These are phyloP conservation scores for Vaccinium corymbosum DNA, from an alignment of 148 eudicot species.

Conservation along the genomic window DNA sequence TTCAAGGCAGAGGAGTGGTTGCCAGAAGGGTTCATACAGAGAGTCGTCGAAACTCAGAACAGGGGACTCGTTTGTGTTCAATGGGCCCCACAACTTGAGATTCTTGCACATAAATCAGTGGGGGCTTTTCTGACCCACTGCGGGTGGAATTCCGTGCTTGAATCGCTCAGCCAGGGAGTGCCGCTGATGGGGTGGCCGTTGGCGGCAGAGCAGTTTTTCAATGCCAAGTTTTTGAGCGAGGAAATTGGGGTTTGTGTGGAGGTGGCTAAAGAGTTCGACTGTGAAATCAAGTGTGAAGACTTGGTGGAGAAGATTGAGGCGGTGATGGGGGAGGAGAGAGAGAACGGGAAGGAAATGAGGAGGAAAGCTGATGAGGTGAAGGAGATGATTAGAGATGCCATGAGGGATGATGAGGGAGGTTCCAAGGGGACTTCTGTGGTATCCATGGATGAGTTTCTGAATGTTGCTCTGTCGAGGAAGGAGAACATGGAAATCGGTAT, in stretches of 20 bases:
- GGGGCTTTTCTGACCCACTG: constrained; percentile 52
- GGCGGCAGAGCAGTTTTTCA: constrained; percentile 58
- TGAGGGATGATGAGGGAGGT: constrained; percentile 26
- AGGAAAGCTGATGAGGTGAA: constrained; percentile 30
- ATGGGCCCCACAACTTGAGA: constrained; percentile 65
- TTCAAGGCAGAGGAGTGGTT: constrained; percentile 40
- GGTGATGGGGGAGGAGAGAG: constrained; percentile 40
- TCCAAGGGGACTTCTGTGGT: constrained; percentile 44
- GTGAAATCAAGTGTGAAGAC: constrained; percentile 31
- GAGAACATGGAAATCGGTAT: background rate
- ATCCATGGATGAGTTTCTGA: constrained; percentile 49
- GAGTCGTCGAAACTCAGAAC: constrained; percentile 16
- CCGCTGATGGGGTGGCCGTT: constrained; percentile 61
- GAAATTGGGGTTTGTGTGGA: constrained; percentile 51
- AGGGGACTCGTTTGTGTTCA: constrained; percentile 35
- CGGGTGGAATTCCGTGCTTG: constrained; percentile 67
- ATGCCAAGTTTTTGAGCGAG: constrained; percentile 45
- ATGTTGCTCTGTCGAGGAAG: constrained; percentile 25
- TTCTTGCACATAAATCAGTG: constrained; percentile 39
- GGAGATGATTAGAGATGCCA: constrained; percentile 32
- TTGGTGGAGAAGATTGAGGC: constrained; percentile 37
- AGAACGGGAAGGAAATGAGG: constrained; percentile 32
- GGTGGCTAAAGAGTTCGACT: constrained; percentile 43
- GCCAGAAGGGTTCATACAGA: constrained; percentile 38
- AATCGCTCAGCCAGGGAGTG: constrained; percentile 44